Base-by-base conservation (phyloP, 75 land plant genomes). In the Pinus tabuliformis region DNA sequence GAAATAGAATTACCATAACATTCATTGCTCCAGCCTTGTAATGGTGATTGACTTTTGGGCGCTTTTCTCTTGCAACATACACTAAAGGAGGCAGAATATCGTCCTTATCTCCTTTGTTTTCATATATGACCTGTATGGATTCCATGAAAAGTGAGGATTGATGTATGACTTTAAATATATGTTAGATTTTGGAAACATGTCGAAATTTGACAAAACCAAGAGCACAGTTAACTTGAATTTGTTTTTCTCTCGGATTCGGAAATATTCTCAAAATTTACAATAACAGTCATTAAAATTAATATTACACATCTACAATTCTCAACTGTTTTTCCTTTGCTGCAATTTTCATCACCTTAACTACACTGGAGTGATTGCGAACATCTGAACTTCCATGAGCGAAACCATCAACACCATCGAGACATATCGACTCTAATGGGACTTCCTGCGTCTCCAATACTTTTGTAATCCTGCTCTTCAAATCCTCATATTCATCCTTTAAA, bases 1-100 rank as follows among this genome's bases (percentile, higher is more conserved):
- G 5, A 4, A 39, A 3, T 39, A 39, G 5, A 39, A 39, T 39
- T 11, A 59, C 60, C 60, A 59, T 59, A 59, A 62, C 80, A 52
- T 90, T 90, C 56, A 90, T 82, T 26, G 92, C 92, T 33, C 92
- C 92, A 58, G 92, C 92, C 76, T 90, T 90, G 72, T 82, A 87
- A 42, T 83, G 78, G 49, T 85, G 90, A 9, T 78, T 80, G 59
- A 71, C 58, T 11, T 74, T 65, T 7, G 73, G 78, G 20, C 78
- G 79, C 64, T 83, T 90, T 76, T 89, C 91, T 37, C 91, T 78
- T 0, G 89, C 62, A 33, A 89, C 75, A 33, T 89, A 89, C 0
- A 89, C 62, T 11, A 89, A 57, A 56, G 76, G 84, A 20, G 91
- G 91, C 52, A 89, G 36, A 21, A 59, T n/a, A 13, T 42, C 72